Evolutionary conservation across 1,139 yeast genomes (phyloP).

Genomic region (Pichia sp.): DNA sequence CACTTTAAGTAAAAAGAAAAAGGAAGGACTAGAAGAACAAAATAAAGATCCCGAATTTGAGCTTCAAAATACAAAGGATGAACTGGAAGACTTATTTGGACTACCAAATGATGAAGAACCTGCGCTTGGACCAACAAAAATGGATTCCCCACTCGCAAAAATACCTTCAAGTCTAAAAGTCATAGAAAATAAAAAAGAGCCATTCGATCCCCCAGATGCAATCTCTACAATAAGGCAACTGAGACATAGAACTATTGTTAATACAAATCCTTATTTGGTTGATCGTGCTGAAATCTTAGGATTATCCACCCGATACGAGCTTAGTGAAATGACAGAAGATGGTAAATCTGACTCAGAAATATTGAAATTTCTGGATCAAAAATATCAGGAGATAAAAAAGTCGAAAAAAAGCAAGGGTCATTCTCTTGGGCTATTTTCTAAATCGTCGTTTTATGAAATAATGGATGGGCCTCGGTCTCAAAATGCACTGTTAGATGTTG

Average conservation of each 20-base stretch:
- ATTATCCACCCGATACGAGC: conserved; percentile 19
- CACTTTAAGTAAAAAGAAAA: too few species aligned
- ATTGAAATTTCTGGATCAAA: conserved; percentile 16
- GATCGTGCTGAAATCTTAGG: conserved; percentile 26
- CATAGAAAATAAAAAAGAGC: not conserved
- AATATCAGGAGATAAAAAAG: conserved; percentile 16
- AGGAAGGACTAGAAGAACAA: too few species aligned
- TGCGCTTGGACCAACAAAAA: not conserved
- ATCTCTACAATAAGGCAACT: conserved; percentile 3
- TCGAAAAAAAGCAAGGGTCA: conserved; percentile 19
- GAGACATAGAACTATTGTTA: conserved; percentile 12
- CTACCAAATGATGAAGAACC: not conserved
- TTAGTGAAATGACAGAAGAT: conserved; percentile 22
- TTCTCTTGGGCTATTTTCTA: conserved; percentile 22
- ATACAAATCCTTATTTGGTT: conserved; percentile 23
- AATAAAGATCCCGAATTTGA: too few species aligned
- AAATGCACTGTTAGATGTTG: not conserved
- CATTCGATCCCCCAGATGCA: not conserved
- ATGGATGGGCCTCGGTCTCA: conserved; percentile 8
- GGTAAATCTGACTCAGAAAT: conserved; percentile 23
- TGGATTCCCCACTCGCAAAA: not conserved
- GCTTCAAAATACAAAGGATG: not conserved
- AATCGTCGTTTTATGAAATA: conserved; percentile 15
- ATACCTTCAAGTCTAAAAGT: not conserved
- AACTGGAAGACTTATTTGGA: not conserved